Evolutionary conservation across 2,329 filamentous ascomycete species (phyloP), one percentile per base, ranked within the genome.

Genomic region (Arthrobotrys conoides): DNA sequence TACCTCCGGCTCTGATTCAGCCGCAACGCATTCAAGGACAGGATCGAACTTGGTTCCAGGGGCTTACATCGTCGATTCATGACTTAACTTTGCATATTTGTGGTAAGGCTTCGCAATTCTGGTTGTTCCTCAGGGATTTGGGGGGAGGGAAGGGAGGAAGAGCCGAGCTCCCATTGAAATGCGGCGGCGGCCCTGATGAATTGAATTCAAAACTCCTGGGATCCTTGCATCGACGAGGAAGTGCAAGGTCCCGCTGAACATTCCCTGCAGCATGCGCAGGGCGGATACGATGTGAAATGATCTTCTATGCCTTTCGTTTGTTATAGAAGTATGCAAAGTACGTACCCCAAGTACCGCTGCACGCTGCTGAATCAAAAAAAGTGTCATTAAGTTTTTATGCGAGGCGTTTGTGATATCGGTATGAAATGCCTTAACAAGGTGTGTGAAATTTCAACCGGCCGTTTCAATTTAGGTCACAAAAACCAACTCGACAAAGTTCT

Each of bases 21-120:
- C 72, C 72, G 72, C 72, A 76, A 76, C 72, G 66, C 72, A 76
- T 72, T 5, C 16, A 12, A 30, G 6, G 6, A 30, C 27, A 3
- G 27, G 27, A 30, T 30, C 6, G 3, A 6, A 30, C 6, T 30
- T 3, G 6, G 6, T 6, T 30, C 27, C 27, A 30, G 27, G 27
- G 27, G 27, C n/a, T 30, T 30, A 6, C 27, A 3, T 3, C 38
- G 69, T 71, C 22, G 24, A 46, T 22, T 22, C 53, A 41, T 41
- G 33, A 5, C 30, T 38, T 22, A 30, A 30, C 27, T 30, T 30
- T 53, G 53, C 33, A 71, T 51, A 30, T 64, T 33, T 63, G 24
- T 51, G 30, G 22, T 65, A 30, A 65, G 18, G 12, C 4, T 61
- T 49, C 61, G 44, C 61, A 65, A 65, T 65, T 65, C 41, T 49